Percentiles rank a stretch among this genome's conserved stretches.
Evolutionary conservation across 2,329 filamentous ascomycete species (phyloP).

Genomic region (Penicillium sp.): DNA sequence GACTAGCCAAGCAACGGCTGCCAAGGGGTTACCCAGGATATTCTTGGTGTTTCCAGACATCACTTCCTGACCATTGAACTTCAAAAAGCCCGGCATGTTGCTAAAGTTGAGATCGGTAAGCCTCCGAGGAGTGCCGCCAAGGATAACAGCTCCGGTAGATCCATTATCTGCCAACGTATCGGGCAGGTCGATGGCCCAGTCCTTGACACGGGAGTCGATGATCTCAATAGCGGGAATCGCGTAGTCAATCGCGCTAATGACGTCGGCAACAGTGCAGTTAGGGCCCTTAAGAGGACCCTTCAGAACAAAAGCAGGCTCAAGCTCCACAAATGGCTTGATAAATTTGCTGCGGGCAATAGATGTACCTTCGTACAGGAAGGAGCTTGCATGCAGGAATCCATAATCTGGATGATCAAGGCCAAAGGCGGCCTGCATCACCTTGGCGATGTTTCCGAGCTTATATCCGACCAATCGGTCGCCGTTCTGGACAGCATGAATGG

Average conservation of each 20-base stretch:
- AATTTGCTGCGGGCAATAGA: constrained; percentile 4
- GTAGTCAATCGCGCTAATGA: constrained; percentile 19
- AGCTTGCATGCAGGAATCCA: constrained; percentile 18
- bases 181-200: constrained; percentile 18
- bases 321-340: constrained; percentile 20
- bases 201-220: constrained; percentile 18
- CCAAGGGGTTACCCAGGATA: constrained; percentile 15
- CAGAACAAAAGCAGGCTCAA: constrained; percentile 18
- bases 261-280: constrained; percentile 18
- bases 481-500: constrained; percentile 11
- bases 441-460: constrained; percentile 23
- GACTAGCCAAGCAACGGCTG: constrained; percentile 17
- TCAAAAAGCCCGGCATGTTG: constrained; percentile 10
- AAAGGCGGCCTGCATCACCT: constrained; percentile 22
- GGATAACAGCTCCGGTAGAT: constrained; percentile 15
- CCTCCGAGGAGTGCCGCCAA: constrained; percentile 16
- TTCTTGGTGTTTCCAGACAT: constrained; percentile 20
- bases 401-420: constrained; percentile 21
- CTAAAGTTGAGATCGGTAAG: constrained; percentile 14
- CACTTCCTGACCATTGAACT: constrained; percentile 16
- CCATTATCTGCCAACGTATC: constrained; percentile 21
- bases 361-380: constrained; percentile 18
- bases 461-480: constrained; percentile 20
- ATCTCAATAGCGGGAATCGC: constrained; percentile 19
- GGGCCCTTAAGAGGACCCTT: constrained; percentile 9